phyloP scores from a whole-genome alignment of 768 basidiomycete species.

The Clitopilus hobsonii region DNA sequence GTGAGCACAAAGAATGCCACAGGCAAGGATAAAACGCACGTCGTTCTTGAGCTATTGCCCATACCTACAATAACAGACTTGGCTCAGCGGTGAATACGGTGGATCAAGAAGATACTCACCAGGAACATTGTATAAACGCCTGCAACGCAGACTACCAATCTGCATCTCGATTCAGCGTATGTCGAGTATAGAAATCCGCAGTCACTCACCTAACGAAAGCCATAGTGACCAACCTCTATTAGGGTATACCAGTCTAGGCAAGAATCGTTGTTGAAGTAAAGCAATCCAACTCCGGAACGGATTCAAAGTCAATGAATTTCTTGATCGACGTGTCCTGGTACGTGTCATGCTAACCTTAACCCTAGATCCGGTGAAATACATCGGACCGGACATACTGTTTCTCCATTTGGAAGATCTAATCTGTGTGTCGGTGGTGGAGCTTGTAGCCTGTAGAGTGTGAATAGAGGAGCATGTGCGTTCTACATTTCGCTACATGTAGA shows the following conservation, averaged over 20 bases:
- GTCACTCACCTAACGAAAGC: constrained; percentile 19
- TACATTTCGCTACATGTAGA: too few relatives aligned
- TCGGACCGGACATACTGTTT: not conserved
- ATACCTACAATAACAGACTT: constrained; percentile 43
- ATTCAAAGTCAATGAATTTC: not conserved
- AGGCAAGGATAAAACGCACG: constrained; percentile 61
- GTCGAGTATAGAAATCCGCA: too few relatives aligned
- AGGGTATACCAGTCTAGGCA: not conserved
- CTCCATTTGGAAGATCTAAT: not conserved
- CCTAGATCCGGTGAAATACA: not conserved
- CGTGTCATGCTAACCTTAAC: constrained; percentile 1
- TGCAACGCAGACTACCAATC: constrained; percentile 69
- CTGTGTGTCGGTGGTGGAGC: not conserved
- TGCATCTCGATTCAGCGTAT: constrained; percentile 19
- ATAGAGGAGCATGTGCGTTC: too few relatives aligned
- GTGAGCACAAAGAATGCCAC: too few relatives aligned
- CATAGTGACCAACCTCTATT: constrained; percentile 13
- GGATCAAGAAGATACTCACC: constrained; percentile 39
- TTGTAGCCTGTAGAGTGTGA: too few relatives aligned
- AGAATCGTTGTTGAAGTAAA: not conserved
- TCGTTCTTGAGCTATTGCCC: constrained; percentile 94
- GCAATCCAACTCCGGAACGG: not conserved
- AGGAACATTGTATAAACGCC: constrained; percentile 96
- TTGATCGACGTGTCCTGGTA: not conserved
- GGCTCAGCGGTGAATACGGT: not conserved